These are phyloP conservation scores for Capsicum baccatum DNA, from an alignment of 257 asterid species.

Conservation along the genomic window DNA sequence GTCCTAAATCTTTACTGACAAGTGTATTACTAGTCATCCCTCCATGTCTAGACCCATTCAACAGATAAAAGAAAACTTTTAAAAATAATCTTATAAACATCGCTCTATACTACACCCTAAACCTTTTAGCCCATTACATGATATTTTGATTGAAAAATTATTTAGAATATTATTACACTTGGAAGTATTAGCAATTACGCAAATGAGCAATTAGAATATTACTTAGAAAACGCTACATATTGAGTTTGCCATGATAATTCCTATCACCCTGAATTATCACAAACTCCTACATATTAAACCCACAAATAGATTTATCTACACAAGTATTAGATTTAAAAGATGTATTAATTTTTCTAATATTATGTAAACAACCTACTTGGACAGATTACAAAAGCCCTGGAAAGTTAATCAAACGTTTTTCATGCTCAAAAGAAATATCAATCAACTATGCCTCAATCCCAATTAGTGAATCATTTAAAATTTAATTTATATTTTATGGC, in stretches of 20 bases:
- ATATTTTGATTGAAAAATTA: constrained; percentile 1
- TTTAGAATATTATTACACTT: background rate
- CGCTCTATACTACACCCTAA: background rate
- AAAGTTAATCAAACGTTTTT: background rate
- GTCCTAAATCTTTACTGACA: background rate
- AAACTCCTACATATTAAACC: background rate
- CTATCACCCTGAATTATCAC: background rate
- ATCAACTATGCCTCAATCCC: too few species aligned
- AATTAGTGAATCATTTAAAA: too few species aligned
- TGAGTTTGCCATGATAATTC: constrained; percentile 6
- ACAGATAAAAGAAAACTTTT: background rate
- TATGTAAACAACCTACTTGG: background rate
- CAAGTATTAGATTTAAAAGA: background rate
- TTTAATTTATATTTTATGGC: too few species aligned
- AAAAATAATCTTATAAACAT: background rate
- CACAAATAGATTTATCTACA: constrained; percentile 1
- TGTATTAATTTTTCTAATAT: background rate
- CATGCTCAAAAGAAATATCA: constrained; percentile 10
- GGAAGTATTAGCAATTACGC: background rate
- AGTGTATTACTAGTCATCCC: background rate
- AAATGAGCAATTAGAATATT: background rate
- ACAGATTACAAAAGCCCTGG: background rate
- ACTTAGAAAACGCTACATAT: background rate
- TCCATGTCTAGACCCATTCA: background rate
- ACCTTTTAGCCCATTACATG: background rate